Evolutionary conservation across 2,329 filamentous ascomycete species (phyloP), one percentile per base, ranked within the genome.

Genomic region (Colletotrichum eremochloae): DNA sequence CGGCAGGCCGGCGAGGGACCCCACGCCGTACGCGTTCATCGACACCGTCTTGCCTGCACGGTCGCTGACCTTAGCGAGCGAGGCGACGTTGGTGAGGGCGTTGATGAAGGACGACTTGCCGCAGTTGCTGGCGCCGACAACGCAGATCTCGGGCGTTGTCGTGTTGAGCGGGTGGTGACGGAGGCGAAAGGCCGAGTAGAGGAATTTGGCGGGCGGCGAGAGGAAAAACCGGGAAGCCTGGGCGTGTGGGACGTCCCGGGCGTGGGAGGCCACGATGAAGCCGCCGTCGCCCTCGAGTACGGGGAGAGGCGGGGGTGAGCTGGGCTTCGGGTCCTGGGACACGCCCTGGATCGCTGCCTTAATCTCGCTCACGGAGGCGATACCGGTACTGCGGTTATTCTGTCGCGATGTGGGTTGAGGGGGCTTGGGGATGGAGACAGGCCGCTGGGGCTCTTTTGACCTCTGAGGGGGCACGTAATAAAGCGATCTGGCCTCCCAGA

Each of bases 61-160:
- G 20, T 82, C 79, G 76, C 86, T 88, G 33, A 87, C 86, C 60
- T 84, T 82, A 15, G 88, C 88, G 7, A 86, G 79, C 33, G 79
- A 77, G 33, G 76, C 73, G 3, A 77, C 75, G 44, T 91, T 91
- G 2, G 92, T 89, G 44, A 97, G 87, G 24, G 93, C 92, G 78
- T 97, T 97, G 82, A 97, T 91, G 76, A 97, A 93, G 20, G 94
- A 94, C 1, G 94, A 96, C 81, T 97, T 97, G 78, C 94, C 94
- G 53, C 95, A 94, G 79, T 97, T 97, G 75, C 94, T 95, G 77
- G 95, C 94, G 55, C 94, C 94, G 48, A 97, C 90, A 57, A 97
- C 88, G 78, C 94, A 92, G 63, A 97, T 88, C 75, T 91, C 89
- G 56, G 89, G 89, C 5, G 86, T 81, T 73, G 83, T 82, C 33